Base-by-base conservation (phyloP, 345 rosid genomes). In the Eucalyptus sp. region DNA sequence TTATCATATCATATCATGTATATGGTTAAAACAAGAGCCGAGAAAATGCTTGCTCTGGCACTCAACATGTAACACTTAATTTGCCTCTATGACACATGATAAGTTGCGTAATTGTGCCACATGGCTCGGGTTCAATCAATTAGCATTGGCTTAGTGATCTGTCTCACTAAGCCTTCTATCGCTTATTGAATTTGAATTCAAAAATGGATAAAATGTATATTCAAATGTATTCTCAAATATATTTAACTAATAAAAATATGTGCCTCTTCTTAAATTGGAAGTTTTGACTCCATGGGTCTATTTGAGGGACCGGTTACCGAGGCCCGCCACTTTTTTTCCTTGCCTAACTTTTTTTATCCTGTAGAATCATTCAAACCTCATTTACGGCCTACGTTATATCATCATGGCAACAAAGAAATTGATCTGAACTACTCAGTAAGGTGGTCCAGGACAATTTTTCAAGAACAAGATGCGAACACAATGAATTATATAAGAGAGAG, bases 11-110 rank as follows among this genome's bases (percentile, higher is more conserved):
- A 0, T 31, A 8, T 31, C 43, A 29, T 4, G 5, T 68, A 33
- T 2, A 17, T 33, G 11, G 25, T 71, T 71, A 71, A 71, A 71
- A 37, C 44, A 71, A 71, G 46, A 37, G 4, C 4, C 1, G 8
- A 68, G 80, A 68, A 4, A 18, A 9, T 20, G 8, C 5, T 33
- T 0, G 7, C 13, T 37, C 1, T 0, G 0, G 12, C 0, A 2
- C 46, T 18, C 5, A 9, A 3, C 25, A 71, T 43, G 7, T 37
- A 71, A 18, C 27, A 18, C 25, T 71, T 18, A 20, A 18, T 13
- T 10, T 37, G 14, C 46, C 27, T 18, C 8, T 37, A 6, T 18
- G 22, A 18, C 83, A 6, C 27, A 10, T 29, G 10, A 64, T 0
- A 64, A n/a, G 71, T 64, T 4, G 0, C 0, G 1, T 18, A 20